phyloP scores from a whole-genome alignment of 2,329 filamentous ascomycete species.

The Pezicula carpinea region DNA sequence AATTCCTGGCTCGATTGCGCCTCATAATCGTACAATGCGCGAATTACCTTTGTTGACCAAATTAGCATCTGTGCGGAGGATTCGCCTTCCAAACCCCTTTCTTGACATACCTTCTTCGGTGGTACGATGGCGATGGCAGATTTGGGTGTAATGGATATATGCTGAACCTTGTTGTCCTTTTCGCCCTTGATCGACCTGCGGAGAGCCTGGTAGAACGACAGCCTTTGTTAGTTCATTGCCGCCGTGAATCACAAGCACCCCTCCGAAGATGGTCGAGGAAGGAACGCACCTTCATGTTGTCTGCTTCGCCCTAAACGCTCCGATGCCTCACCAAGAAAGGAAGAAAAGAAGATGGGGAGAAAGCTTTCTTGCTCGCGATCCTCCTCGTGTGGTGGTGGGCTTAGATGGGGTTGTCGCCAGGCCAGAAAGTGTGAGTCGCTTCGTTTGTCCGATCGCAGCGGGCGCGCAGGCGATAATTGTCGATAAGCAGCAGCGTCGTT shows the following conservation, averaged over 20 bases:
- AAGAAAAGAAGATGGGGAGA: too few species aligned
- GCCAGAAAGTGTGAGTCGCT: too few species aligned
- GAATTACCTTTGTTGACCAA: slow-evolving; percentile 68
- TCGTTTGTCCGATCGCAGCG: too few species aligned
- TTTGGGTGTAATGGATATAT: slow-evolving; percentile 65
- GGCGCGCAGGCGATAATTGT: too few species aligned
- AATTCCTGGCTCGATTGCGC: slow-evolving; percentile 74
- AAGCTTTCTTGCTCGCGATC: too few species aligned
- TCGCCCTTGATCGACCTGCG: slow-evolving; percentile 68
- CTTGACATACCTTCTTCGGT: slow-evolving; percentile 60
- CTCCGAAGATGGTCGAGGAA: background rate
- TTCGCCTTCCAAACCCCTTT: background rate
- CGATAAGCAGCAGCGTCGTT: too few species aligned
- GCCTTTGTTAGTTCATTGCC: slow-evolving; percentile 17
- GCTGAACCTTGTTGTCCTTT: slow-evolving; percentile 56
- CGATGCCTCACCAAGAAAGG: too few species aligned
- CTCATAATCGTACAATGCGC: slow-evolving; percentile 90
- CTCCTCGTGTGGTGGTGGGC: too few species aligned
- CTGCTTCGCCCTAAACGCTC: background rate
- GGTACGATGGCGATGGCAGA: slow-evolving; percentile 66
- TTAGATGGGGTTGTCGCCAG: too few species aligned
- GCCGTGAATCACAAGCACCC: background rate
- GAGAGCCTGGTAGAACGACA: slow-evolving; percentile 43
- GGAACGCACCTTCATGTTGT: slow-evolving; percentile 25
- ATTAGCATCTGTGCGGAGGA: slow-evolving; percentile 4